Evolutionary conservation across 192 early-diverging fungal genomes (phyloP).

Genomic region (Dissophora ornata): DNA sequence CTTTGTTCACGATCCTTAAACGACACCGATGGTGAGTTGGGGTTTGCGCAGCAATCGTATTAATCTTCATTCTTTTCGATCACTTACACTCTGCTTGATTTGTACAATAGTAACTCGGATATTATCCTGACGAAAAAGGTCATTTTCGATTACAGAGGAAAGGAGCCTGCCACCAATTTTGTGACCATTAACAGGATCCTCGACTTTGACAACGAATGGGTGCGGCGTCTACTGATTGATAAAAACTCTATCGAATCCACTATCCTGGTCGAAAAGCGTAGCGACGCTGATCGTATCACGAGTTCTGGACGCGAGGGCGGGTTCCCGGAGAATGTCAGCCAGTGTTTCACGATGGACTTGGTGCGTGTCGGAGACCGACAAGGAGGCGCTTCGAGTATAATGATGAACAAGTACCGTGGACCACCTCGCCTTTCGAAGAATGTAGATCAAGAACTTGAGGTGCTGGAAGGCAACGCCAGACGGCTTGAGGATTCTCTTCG

Average conservation of each 20-base stretch:
- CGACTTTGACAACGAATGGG: constrained; percentile 71
- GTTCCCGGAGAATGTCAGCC: constrained; percentile 70
- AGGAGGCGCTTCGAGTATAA: constrained; percentile 54
- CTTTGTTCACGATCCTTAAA: constrained; percentile 67
- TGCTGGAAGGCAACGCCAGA: constrained; percentile 46
- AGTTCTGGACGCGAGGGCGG: constrained; percentile 54
- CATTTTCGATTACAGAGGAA: constrained; percentile 73
- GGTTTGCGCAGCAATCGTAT: neutral
- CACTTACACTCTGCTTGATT: too few relatives aligned
- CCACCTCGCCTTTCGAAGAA: constrained; percentile 37
- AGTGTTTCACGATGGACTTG: constrained; percentile 69
- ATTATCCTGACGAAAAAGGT: constrained; percentile 73
- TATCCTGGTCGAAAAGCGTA: constrained; percentile 71
- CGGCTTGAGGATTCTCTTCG: constrained; percentile 45
- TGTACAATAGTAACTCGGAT: constrained; percentile 45
- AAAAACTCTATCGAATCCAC: constrained; percentile 73
- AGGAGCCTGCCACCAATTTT: constrained; percentile 69
- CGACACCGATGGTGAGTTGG: constrained; percentile 56
- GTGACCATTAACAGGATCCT: constrained; percentile 73
- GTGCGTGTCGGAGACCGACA: constrained; percentile 67
- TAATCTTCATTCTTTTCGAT: too few relatives aligned
- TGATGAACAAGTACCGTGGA: constrained; percentile 53
- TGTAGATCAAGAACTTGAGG: constrained; percentile 56
- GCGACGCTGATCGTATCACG: constrained; percentile 59
- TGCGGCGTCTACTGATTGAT: constrained; percentile 80